Base-by-base conservation (phyloP, 1,284 basidiomycete genomes). In the Ceratobasidium sp. region DNA sequence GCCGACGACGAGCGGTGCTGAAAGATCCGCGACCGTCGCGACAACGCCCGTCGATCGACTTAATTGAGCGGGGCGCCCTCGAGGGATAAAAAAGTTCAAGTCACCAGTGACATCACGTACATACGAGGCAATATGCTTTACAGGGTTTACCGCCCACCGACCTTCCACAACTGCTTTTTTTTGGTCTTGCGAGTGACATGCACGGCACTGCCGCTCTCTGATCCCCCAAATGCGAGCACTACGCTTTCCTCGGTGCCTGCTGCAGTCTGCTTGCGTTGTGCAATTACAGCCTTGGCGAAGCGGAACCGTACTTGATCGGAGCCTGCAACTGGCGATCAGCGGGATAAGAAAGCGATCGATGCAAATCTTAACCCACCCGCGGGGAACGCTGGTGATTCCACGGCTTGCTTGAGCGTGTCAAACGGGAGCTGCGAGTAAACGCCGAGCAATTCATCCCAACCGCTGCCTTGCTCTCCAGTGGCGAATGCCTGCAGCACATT, bases 261-360 rank as follows among this genome's bases (percentile, higher is more conserved):
- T 49, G 74, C 44, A 67, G 49, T 76, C 80, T 85, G 85, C 84
- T 94, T 96, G 79, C 95, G 88, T 81, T 91, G 81, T 80, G 94
- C 92, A 81, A 96, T 92, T 11, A 90, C 93, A 79, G 94, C 92
- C 84, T 96, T 96, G 13, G 94, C 93, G 83, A 96, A 96, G 81
- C 91, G 92, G 85, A 95, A 96, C 67, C 95, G 90, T 77, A 90
- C 89, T 82, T 95, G 94, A 84, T 93, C 93, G 77, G 92, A 89
- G 57, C 92, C 93, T 92, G 71, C 54, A 40, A 77, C 29, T n/a
- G 43, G 52, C 64, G 57, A 76, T 68, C 46, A 68, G 64, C 40
- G 43, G 54, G 13, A 40, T n/a, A 40, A 62, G 68, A 43, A 59
- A 46, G 19, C 52, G 77, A 69, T 32, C 73, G 56, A 44, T 49